A percentile compares a stretch with the other conserved stretches of the same genome.
Conservation (phyloP, 2,329 filamentous ascomycete genomes). For the Trichoderma sp. region DNA sequence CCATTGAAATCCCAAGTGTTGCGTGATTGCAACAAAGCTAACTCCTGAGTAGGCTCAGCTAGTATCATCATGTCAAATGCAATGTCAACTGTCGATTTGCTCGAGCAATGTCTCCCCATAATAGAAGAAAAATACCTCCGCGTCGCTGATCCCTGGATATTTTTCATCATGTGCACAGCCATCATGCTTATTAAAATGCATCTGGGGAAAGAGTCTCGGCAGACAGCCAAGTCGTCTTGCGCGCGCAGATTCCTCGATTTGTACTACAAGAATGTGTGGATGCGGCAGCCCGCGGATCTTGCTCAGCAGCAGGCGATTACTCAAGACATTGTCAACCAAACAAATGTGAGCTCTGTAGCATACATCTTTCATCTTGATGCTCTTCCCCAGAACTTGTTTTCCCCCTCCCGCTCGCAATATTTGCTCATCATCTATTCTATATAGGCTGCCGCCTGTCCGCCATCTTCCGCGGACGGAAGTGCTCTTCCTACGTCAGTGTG, state of each 20-base stretch:
- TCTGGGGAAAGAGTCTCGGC: slow-evolving; percentile 9
- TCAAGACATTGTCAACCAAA: slow-evolving; percentile 5
- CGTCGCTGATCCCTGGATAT: slow-evolving; percentile 6
- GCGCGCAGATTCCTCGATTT: slow-evolving; percentile 12
- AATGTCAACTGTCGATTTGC: background rate
- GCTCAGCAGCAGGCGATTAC: slow-evolving; percentile 12
- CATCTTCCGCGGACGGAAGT: slow-evolving; percentile 1
- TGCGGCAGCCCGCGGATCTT: slow-evolving; percentile 12
- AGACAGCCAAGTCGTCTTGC: slow-evolving; percentile 9
- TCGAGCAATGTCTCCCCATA: slow-evolving; percentile 13
- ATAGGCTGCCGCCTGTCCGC: background rate
- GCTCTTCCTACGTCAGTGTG: slow-evolving; percentile 8
- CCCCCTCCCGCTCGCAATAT: background rate
- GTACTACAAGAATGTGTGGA: slow-evolving; percentile 19
- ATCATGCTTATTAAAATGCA: slow-evolving; percentile 19
- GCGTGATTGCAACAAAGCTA: background rate
- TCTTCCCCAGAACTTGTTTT: background rate
- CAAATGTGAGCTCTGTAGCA: background rate
- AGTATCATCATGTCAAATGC: slow-evolving; percentile 16
- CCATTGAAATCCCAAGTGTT: background rate
- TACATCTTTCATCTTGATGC: too few species aligned
- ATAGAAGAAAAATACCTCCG: slow-evolving; percentile 14
- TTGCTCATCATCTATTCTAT: background rate
- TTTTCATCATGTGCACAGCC: slow-evolving; percentile 15
- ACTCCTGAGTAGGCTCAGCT: background rate